A percentile compares a stretch with the other conserved stretches of the same genome.
These are phyloP conservation scores for Balamuthia mandrillaris DNA, from an alignment of 208 protist genomes.

Conservation along the genomic window DNA sequence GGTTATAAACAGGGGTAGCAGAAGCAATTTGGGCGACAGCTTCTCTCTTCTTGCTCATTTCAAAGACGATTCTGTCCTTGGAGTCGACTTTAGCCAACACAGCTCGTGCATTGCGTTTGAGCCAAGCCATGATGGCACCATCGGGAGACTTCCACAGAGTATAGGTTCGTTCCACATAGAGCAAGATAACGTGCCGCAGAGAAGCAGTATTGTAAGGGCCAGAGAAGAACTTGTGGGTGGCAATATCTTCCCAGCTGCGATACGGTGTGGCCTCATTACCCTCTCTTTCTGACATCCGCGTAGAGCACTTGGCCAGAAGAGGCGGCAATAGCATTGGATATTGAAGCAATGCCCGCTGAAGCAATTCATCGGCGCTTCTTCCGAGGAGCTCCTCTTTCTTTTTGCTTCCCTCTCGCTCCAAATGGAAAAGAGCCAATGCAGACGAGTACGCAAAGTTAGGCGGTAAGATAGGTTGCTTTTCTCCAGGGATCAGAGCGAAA, in stretches of 20 bases:
- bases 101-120: neutral
- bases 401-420: neutral
- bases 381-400: neutral
- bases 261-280: neutral
- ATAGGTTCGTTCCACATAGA: neutral
- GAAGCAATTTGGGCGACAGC: too few species aligned
- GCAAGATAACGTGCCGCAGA: constrained; percentile 16
- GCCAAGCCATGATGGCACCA: neutral
- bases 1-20: too few species aligned
- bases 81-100: constrained; percentile 23
- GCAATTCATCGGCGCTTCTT: neutral
- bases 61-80: constrained; percentile 10
- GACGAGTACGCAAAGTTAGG: constrained; percentile 26
- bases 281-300: neutral
- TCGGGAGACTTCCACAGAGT: constrained; percentile 21
- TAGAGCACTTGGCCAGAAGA: constrained; percentile 6
- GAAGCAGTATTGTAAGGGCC: neutral
- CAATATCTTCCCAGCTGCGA: neutral
- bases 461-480: neutral
- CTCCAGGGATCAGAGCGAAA: neutral
- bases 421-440: neutral
- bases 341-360: neutral
- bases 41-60: neutral
- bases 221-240: neutral
- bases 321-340: constrained; percentile 27